phyloP scores from a whole-genome alignment of 768 basidiomycete species.

The Russula griseocarnosa region DNA sequence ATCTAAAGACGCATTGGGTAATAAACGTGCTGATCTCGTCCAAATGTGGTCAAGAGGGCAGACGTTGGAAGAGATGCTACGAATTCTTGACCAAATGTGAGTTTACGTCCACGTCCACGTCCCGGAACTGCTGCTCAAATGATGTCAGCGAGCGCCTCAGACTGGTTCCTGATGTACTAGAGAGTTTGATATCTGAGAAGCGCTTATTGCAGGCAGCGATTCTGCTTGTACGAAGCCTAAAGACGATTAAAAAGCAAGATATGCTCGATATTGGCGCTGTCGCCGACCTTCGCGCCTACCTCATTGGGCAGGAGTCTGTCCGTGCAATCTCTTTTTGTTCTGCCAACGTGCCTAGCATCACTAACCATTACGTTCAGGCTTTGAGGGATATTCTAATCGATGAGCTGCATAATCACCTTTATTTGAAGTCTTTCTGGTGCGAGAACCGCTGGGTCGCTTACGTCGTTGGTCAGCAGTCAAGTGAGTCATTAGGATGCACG shows the following conservation, averaged over 20 bases:
- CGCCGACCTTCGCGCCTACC: conserved; percentile 80
- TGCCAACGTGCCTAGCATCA: conserved; percentile 4
- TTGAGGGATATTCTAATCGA: conserved; percentile 90
- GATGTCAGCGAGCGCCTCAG: conserved; percentile 65
- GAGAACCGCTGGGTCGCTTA: conserved; percentile 90
- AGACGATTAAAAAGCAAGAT: conserved; percentile 86
- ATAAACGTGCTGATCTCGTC: conserved; percentile 82
- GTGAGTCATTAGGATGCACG: conserved; percentile 47
- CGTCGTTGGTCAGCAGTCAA: conserved; percentile 65
- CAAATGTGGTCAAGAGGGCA: conserved; percentile 88
- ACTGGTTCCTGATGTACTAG: conserved; percentile 84
- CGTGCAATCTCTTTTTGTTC: conserved; percentile 32
- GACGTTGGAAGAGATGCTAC: conserved; percentile 92
- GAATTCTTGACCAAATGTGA: conserved; percentile 90
- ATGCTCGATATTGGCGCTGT: conserved; percentile 96
- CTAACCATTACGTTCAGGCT: conserved; percentile 47
- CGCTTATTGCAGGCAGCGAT: conserved; percentile 84
- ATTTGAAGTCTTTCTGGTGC: conserved; percentile 94
- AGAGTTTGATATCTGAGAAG: conserved; percentile 95
- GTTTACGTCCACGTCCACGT: conserved; percentile 10
- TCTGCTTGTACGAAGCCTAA: conserved; percentile 80
- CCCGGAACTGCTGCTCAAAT: conserved; percentile 26
- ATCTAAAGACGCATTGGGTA: conserved; percentile 73
- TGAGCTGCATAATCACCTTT: conserved; percentile 95
- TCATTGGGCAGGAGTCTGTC: conserved; percentile 82